Base-by-base conservation (phyloP, 352 stramenopile species). In the Phytophthora fragariae region DNA sequence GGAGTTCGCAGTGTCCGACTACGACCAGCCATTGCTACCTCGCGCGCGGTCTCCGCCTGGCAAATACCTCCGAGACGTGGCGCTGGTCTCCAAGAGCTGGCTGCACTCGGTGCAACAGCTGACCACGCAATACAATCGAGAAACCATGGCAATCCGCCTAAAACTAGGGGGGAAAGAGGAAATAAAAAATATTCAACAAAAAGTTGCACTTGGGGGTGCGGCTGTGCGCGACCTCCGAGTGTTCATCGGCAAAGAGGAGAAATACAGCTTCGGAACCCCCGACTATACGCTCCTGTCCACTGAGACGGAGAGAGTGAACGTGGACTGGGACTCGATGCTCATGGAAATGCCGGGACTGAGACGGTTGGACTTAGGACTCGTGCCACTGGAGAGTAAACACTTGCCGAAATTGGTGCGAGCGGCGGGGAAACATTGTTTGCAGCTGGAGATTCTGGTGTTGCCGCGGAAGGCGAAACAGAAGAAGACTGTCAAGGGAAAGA, bases 361-460 rank as follows among this genome's bases (percentile, higher is more conserved):
- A n/a, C 65, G 70, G 0, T 52, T 81, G 46, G 65, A 79, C 27
- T 44, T 78, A 47, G 71, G 55, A 15, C 21, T 50, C 15, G 61
- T 79, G 33, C 57, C 57, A 14, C 33, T 79, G 39, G 15, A 58
- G 17, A 78, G 65, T 31, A 52, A 65, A 35, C 70, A 73, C 44
- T 12, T 76, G 10, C 46, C 31, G 17, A 12, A 50, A 15, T n/a
- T 76, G 14, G 49, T 81, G 7, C 47, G 71, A 24, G 67, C 70
- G 0, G 70, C 47, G 1, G 46, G 62, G 4, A 70, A 59, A 17
- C 52, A 70, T 37, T 81, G 70, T 29, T 4, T n/a, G 2, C 61
- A 76, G 27, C n/a, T 81, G 61, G 57, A 79, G 31, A 31, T 33
- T 56, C 66, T 81, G 39, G 52, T 76, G 39, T n/a, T 81, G 8